phyloP scores from a whole-genome alignment of 1,284 basidiomycete genomes.

The Ceratobasidium sp. region DNA sequence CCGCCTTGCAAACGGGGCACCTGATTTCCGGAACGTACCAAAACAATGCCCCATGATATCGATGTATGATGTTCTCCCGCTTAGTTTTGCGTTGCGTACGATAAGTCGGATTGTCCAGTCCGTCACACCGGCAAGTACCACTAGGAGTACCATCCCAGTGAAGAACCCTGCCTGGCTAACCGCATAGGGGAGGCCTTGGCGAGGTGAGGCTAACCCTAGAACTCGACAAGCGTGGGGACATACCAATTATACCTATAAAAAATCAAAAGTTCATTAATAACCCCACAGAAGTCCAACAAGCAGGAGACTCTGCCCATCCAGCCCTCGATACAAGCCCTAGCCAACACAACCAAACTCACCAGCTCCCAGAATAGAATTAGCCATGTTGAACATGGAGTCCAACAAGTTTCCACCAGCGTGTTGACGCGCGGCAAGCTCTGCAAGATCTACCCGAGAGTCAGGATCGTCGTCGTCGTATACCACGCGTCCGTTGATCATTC shows the following conservation, averaged over 20 bases:
- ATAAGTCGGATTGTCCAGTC: conserved; percentile 99
- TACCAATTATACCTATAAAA: conserved; percentile 87
- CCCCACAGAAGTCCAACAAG: conserved; percentile 1
- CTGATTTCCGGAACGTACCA: conserved; percentile 58
- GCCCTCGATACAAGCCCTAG: not conserved
- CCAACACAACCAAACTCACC: conserved; percentile 61
- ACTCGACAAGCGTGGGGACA: conserved; percentile 49
- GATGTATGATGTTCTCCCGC: conserved; percentile 92
- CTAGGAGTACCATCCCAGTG: conserved; percentile 82
- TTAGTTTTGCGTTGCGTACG: conserved; percentile 94
- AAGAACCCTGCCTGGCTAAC: conserved; percentile 93
- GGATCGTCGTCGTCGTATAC: conserved; percentile 49
- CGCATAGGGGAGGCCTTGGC: conserved; percentile 87
- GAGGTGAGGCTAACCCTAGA: conserved; percentile 10
- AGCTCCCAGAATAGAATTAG: conserved; percentile 96
- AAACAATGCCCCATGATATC: conserved; percentile 97
- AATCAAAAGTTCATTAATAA: conserved; percentile 38
- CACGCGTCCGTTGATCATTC: conserved; percentile 34
- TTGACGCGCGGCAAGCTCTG: conserved; percentile 72
- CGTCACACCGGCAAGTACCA: conserved; percentile 84
- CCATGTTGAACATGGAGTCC: conserved; percentile 92
- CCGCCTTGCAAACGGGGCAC: not conserved
- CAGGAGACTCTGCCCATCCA: not conserved
- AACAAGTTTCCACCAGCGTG: conserved; percentile 80
- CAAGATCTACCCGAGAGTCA: conserved; percentile 64